Evolutionary conservation across 1,284 basidiomycete species (phyloP).

Genomic region (Ustilago vetiveriae): DNA sequence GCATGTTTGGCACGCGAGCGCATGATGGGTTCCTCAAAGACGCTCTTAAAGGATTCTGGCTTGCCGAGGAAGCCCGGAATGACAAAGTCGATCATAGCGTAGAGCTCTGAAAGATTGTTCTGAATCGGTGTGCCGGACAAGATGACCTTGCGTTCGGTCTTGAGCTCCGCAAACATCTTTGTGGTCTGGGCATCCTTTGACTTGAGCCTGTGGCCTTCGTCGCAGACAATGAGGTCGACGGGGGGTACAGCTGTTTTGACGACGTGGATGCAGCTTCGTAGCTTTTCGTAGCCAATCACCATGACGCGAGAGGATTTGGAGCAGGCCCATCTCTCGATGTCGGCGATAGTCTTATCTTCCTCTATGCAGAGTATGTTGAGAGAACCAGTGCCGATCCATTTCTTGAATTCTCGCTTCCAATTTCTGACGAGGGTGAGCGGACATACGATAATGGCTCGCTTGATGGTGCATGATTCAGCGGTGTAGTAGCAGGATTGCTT

Average conservation of each 20-base stretch:
- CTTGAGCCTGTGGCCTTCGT: constrained; percentile 96
- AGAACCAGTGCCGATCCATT: constrained; percentile 81
- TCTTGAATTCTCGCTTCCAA: constrained; percentile 94
- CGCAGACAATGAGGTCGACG: constrained; percentile 92
- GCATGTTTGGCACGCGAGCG: constrained; percentile 84
- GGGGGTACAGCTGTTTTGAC: constrained; percentile 72
- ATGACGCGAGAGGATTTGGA: constrained; percentile 79
- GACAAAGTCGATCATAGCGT: constrained; percentile 94
- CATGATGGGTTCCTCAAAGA: constrained; percentile 89
- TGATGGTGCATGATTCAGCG: constrained; percentile 47
- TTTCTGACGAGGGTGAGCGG: constrained; percentile 94
- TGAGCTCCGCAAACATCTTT: constrained; percentile 82
- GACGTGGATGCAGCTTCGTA: constrained; percentile 70
- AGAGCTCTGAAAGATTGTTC: constrained; percentile 94
- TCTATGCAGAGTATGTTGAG: constrained; percentile 83
- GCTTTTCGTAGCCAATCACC: constrained; percentile 93
- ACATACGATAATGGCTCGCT: constrained; percentile 77
- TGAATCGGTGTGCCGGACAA: constrained; percentile 95
- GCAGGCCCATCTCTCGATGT: constrained; percentile 56
- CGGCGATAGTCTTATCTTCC: constrained; percentile 48
- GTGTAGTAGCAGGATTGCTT: constrained; percentile 64
- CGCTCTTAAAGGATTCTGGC: constrained; percentile 65
- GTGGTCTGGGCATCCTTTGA: constrained; percentile 91
- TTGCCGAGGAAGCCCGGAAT: constrained; percentile 82
- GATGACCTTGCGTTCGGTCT: constrained; percentile 78